These are phyloP conservation scores for Argentina anserina DNA, from an alignment of 306 rosid species.

Conservation along the genomic window DNA sequence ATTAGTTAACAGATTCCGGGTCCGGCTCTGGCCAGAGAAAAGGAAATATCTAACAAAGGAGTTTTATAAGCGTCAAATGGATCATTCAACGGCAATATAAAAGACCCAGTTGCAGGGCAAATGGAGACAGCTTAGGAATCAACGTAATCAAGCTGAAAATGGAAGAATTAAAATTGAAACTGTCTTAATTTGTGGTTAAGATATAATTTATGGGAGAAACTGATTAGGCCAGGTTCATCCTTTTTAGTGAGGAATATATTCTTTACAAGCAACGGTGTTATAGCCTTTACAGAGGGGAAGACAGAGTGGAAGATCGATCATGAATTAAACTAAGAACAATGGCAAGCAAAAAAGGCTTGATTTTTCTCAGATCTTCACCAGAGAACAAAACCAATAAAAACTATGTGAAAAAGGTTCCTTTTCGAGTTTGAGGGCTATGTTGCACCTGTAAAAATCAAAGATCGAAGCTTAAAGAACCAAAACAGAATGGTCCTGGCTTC, in stretches of 20 bases:
- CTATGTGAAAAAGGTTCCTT: constrained; percentile 20
- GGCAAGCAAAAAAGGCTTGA: constrained; percentile 16
- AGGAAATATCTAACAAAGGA: neutral
- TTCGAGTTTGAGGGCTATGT: constrained; percentile 13
- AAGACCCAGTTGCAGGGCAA: constrained; percentile 62
- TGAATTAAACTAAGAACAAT: constrained; percentile 13
- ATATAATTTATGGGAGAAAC: neutral
- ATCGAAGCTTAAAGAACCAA: neutral
- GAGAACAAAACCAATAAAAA: constrained; percentile 30
- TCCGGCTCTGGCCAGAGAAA: neutral
- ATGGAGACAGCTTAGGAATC: constrained; percentile 48
- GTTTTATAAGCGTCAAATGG: constrained; percentile 24
- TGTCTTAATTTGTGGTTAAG: neutral
- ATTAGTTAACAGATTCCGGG: neutral
- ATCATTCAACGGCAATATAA: constrained; percentile 57
- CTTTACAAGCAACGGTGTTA: constrained; percentile 22
- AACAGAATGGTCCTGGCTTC: neutral
- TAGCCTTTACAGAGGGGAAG: constrained; percentile 44
- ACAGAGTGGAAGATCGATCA: constrained; percentile 26
- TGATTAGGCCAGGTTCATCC: constrained; percentile 41
- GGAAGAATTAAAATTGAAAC: neutral
- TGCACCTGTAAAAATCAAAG: neutral
- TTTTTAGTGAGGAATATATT: constrained; percentile 29
- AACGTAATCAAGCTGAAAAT: neutral
- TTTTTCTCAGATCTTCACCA: constrained; percentile 18